Conservation (phyloP, 139 green algal genomes). For the Nannochloris sp. region DNA sequence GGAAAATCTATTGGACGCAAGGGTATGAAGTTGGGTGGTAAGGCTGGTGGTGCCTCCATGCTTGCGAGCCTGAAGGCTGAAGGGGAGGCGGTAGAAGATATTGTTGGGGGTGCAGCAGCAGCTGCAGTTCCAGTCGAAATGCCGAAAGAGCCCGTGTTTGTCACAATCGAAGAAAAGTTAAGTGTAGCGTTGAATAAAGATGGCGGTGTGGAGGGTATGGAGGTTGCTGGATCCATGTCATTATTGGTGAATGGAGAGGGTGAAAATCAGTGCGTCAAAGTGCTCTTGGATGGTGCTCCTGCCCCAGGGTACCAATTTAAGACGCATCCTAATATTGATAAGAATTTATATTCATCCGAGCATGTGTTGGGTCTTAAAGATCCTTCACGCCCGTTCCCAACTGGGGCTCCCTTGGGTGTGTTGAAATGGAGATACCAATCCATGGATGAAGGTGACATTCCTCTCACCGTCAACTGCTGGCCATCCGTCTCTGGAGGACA, state of each 20-base stretch:
- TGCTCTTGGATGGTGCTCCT: slow-evolving; percentile 32
- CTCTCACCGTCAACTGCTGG: slow-evolving; percentile 92
- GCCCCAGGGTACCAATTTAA: slow-evolving; percentile 97
- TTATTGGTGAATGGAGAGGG: slow-evolving; percentile 64
- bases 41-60: slow-evolving; percentile 68
- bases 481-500: slow-evolving; percentile 67
- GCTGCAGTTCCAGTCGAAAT: neutral
- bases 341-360: slow-evolving; percentile 66
- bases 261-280: slow-evolving; percentile 53
- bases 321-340: slow-evolving; percentile 99
- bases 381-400: slow-evolving; percentile 84
- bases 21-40: slow-evolving; percentile 79
- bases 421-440: slow-evolving; percentile 94
- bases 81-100: slow-evolving; percentile 35
- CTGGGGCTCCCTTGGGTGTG: slow-evolving; percentile 73
- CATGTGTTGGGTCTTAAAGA: slow-evolving; percentile 86
- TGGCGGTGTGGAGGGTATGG: slow-evolving; percentile 87
- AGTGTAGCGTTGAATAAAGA: slow-evolving; percentile 75
- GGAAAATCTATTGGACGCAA: slow-evolving; percentile 19
- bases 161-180: slow-evolving; percentile 77
- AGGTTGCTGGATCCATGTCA: slow-evolving; percentile 85
- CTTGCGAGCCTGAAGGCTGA: slow-evolving; percentile 59
- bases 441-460: slow-evolving; percentile 47
- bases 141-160: slow-evolving; percentile 40
- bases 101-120: slow-evolving; percentile 1